These are phyloP conservation scores for Tolypocladium amazonense DNA, from an alignment of 2,329 filamentous ascomycete genomes.

Conservation along the genomic window DNA sequence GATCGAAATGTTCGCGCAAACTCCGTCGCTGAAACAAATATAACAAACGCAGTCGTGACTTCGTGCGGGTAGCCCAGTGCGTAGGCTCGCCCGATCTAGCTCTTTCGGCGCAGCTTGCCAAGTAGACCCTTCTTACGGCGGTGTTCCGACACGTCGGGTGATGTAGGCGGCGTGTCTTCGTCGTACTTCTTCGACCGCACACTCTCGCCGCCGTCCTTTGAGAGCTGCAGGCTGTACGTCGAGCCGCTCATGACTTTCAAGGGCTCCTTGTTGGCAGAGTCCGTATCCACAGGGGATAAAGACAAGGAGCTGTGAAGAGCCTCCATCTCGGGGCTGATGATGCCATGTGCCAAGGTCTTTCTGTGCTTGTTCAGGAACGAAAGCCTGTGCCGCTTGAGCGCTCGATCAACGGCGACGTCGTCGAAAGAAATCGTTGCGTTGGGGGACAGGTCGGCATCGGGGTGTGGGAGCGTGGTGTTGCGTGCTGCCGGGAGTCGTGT, in stretches of 20 bases:
- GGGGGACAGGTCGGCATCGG: conserved; percentile 47
- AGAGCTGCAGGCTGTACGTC: conserved; percentile 17
- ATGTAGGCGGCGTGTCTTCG: conserved; percentile 24
- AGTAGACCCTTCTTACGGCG: conserved; percentile 15
- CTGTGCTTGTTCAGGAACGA: conserved; percentile 37
- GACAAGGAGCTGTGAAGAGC: conserved; percentile 22
- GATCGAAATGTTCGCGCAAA: conserved; percentile 1
- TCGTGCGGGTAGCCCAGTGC: conserved; percentile 2
- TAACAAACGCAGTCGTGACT: conserved; percentile 5
- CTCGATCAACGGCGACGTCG: conserved; percentile 35
- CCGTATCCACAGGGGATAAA: conserved; percentile 16
- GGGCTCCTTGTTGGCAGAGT: conserved; percentile 10
- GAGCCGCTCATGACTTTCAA: conserved; percentile 13
- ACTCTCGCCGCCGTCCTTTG: conserved; percentile 30
- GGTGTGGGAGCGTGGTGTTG: conserved; percentile 53
- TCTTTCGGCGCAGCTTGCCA: conserved; percentile 4
- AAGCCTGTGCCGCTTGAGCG: conserved; percentile 31
- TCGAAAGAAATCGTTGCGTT: conserved; percentile 46
- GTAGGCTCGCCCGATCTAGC: neutral
- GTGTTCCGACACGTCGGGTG: conserved; percentile 19
- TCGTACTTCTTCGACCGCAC: conserved; percentile 14
- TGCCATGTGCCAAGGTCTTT: conserved; percentile 35
- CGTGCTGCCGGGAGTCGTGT: conserved; percentile 21
- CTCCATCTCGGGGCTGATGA: conserved; percentile 26
- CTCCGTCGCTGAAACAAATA: conserved; percentile 11